Base-by-base conservation (phyloP, 139 green algal genomes). In the Gonium pectorale region DNA sequence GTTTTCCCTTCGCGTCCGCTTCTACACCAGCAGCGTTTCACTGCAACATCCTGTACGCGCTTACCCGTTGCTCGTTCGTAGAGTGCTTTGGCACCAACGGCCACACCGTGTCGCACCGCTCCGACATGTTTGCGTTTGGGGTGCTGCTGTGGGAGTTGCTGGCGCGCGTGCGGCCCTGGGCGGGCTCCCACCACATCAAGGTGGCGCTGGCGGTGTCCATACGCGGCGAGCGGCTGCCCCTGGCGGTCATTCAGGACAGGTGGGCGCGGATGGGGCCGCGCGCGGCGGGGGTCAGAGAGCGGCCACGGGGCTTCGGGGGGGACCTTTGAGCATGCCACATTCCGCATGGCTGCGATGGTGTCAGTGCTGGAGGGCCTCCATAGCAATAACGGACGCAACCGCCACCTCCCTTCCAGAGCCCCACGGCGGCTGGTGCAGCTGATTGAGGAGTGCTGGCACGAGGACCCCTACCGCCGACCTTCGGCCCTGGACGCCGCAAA, bases 131-230 rank as follows among this genome's bases (percentile, higher is more conserved):
- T n/a, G 68, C 40, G 43, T 29, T 77, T 43, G 68, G 68, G 24
- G 68, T 77, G 68, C 68, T 77, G 68, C 43, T 77, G 68, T 77
- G 68, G 68, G 68, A 77, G 68, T 62, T 77, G 68, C 2, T 77
- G 41, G 43, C 43, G 5, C 43, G 43, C 27, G 40, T 7, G 68
- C 68, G 68, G 68, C 68, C 68, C 68, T 77, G 68, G 68, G 5
- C 29, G 43, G 43, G 68, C 15, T 11, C 60, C 29, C 68, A 62
- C 43, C 29, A 77, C 68, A 62, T 77, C 6, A 59, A 77, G 68
- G 68, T 77, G 27, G 68, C 68, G 27, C 43, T 77, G 29, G 68
- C 68, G 0, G 68, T 77, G 29, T 77, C 68, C 2, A 77, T 77
- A 27, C 68, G 68, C 43, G 68, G 68, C 29, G 43, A 62, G 68